These are phyloP conservation scores for Scopulariopsis brevicaulis DNA, from an alignment of 2,329 filamentous ascomycete genomes.

Conservation along the genomic window DNA sequence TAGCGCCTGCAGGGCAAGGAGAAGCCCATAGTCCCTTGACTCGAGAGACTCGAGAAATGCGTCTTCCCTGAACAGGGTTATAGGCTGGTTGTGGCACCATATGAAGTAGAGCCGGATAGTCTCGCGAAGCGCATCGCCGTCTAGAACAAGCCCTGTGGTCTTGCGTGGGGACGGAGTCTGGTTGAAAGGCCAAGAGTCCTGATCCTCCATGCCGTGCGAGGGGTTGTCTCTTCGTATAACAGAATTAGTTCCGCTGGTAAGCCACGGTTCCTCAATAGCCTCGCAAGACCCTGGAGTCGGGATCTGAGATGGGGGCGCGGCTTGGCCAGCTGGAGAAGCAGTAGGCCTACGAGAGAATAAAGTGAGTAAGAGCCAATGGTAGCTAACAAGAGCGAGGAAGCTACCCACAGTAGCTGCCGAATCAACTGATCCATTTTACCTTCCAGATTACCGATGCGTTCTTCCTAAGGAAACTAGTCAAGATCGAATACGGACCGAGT, in stretches of 20 bases:
- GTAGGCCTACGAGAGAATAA: not conserved
- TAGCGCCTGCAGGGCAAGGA: constrained; percentile 24
- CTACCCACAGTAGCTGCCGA: constrained; percentile 9
- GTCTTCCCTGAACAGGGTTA: constrained; percentile 30
- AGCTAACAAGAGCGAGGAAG: not conserved
- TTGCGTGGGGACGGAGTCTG: not conserved
- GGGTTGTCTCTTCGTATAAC: not conserved
- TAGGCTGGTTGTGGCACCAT: constrained; percentile 36
- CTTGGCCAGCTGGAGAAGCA: not conserved
- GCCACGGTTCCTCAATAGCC: not conserved
- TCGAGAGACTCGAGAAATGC: constrained; percentile 26
- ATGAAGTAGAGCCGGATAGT: constrained; percentile 26
- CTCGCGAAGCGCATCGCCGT: constrained; percentile 10
- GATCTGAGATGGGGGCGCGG: not conserved
- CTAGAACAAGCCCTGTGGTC: constrained; percentile 1
- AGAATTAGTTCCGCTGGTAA: too few relatives aligned
- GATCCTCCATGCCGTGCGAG: not conserved
- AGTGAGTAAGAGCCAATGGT: not conserved
- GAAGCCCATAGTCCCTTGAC: constrained; percentile 21
- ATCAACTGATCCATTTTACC: constrained; percentile 13
- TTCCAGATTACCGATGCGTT: constrained; percentile 19
- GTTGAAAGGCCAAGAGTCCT: not conserved
- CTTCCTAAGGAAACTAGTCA: constrained; percentile 16
- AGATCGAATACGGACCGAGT: not conserved
- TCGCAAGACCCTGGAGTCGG: not conserved